Base-by-base conservation (phyloP, 164 flowering plant species). In the Dillenia turbinata region DNA sequence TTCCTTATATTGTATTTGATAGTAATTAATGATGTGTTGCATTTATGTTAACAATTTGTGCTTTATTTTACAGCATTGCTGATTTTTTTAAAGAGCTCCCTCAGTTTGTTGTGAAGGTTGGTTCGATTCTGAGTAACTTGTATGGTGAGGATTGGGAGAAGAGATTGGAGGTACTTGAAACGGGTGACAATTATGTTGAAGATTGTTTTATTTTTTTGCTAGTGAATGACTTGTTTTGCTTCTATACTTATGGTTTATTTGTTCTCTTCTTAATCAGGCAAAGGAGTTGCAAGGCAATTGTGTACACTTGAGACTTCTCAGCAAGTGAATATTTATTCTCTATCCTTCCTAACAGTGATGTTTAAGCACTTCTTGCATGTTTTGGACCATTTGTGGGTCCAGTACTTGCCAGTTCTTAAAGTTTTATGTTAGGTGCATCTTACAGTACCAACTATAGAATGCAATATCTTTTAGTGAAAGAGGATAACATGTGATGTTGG, bases 141-240 rank as follows among this genome's bases (percentile, higher is more conserved):
- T 86, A 79, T 72, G 89, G 89, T 12, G 52, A 71, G 45, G 83
- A 86, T 65, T 86, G 92, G 92, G 85, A 84, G 71, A 82, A 73
- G 69, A 81, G 77, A 54, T 84, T 86, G 49, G 82, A 86, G 92
- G 92, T 85, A 82, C 17, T 48, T 33, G 7, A 33, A 33, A 33
- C 0, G 40, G 40, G 6, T 33, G 40, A 33, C 40, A 0, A 33
- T 33, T 33, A 33, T 33, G 40, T 33, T 33, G 5, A 33, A 33
- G 7, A 33, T 33, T 33, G 40, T 6, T 33, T 33, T 4, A 33
- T 33, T 4, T 5, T 33, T 33, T 33, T 33, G 7, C 40, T 5
- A 33, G 40, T 33, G 40, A 33, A 33, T 33, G 40, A 33, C 7
- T 33, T 33, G 40, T 33, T 33, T 33, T 33, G 7, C 7, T 33